Evolutionary conservation across 2,329 filamentous ascomycete genomes (phyloP).

Genomic region (Purpureocillium takamizusanense): DNA sequence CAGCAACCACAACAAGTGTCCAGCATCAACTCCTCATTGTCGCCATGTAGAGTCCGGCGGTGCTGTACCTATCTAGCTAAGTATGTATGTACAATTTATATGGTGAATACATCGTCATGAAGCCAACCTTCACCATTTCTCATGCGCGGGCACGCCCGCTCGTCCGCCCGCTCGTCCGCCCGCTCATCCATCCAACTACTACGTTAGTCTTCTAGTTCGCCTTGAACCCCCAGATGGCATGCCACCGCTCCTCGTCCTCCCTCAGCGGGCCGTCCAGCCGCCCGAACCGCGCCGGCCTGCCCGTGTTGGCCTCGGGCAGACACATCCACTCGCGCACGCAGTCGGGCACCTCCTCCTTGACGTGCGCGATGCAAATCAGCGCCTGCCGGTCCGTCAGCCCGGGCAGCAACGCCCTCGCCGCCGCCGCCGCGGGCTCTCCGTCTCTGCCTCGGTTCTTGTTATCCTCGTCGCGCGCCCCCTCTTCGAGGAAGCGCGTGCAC

Average conservation of each 20-base stretch:
- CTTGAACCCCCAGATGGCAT: slow-evolving; percentile 50
- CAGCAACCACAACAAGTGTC: no score
- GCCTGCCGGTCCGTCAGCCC: slow-evolving; percentile 67
- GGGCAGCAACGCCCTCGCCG: slow-evolving; percentile 36
- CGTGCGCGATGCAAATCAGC: slow-evolving; percentile 84
- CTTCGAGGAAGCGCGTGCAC: slow-evolving; percentile 65
- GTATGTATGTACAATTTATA: no score
- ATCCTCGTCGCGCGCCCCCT: no score
- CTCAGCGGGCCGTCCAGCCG: slow-evolving; percentile 52
- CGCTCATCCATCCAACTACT: no score
- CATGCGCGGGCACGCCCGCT: no score
- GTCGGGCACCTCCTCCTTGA: slow-evolving; percentile 81
- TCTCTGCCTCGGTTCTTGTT: slow-evolving; percentile 54
- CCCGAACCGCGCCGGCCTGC: slow-evolving; percentile 53
- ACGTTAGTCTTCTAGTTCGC: not conserved
- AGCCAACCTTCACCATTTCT: no score
- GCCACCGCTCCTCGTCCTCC: slow-evolving; percentile 49
- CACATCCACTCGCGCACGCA: slow-evolving; percentile 79
- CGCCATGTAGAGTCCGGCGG: no score
- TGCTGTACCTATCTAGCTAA: no score
- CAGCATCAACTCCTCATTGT: no score
- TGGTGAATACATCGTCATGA: no score
- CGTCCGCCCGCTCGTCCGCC: no score
- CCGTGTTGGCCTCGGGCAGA: slow-evolving; percentile 65
- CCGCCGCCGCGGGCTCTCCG: slow-evolving; percentile 27